These are phyloP conservation scores for Handroanthus guayacan DNA, from an alignment of 257 asterid species.

Conservation along the genomic window DNA sequence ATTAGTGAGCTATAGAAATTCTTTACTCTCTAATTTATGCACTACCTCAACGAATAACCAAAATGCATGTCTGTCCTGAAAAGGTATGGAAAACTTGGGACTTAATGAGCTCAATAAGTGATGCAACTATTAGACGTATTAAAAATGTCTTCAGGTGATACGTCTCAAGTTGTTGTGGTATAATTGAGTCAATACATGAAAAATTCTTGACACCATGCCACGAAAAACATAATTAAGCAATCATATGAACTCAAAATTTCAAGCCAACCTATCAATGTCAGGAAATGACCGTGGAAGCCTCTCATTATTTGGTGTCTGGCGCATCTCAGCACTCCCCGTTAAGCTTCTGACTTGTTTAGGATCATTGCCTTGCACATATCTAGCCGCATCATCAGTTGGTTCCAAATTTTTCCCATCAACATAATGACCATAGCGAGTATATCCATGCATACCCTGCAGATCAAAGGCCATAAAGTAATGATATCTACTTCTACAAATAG, in stretches of 20 bases:
- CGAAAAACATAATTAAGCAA: conserved; percentile 17
- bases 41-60: not conserved
- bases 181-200: conserved; percentile 8
- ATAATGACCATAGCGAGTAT: conserved; percentile 52
- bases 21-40: not conserved
- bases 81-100: not conserved
- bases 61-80: not conserved
- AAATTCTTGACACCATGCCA: not conserved
- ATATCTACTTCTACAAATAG: conserved; percentile 22
- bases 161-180: conserved; percentile 20
- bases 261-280: conserved; percentile 62
- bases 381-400: conserved; percentile 47
- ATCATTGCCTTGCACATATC: conserved; percentile 59
- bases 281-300: conserved; percentile 46
- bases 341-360: conserved; percentile 45
- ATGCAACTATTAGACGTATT: not conserved
- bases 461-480: conserved; percentile 29
- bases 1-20: not conserved
- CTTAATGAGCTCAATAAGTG: conserved; percentile 24
- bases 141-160: conserved; percentile 1
- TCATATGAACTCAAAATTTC: conserved; percentile 30
- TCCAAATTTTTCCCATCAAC: conserved; percentile 56
- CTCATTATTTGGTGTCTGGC: conserved; percentile 42
- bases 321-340: conserved; percentile 49
- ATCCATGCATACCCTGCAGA: conserved; percentile 61